Evolutionary conservation across 306 rosid genomes (phyloP).

Genomic region (Biancaea sappan): DNA sequence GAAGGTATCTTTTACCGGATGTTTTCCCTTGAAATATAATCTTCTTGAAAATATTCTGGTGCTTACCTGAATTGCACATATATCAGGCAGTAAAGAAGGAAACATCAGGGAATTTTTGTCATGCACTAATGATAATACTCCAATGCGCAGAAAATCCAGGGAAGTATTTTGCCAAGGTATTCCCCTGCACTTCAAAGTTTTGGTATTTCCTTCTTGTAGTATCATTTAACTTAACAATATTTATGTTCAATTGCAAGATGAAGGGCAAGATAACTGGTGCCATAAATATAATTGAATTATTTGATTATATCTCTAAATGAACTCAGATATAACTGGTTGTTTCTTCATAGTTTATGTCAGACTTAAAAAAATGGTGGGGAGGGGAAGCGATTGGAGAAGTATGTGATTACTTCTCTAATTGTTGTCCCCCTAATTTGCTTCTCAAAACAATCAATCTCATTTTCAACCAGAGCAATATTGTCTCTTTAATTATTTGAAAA

Average conservation of each 20-base stretch:
- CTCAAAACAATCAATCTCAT: too few relatives aligned
- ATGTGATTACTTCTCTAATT: too few relatives aligned
- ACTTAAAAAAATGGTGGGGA: background rate
- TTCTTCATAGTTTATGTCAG: background rate
- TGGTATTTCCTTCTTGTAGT: conserved; percentile 14
- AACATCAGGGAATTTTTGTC: conserved; percentile 65
- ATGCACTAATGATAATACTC: conserved; percentile 65
- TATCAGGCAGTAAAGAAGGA: conserved; percentile 69
- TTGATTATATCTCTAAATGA: too few relatives aligned
- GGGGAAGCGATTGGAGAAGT: background rate
- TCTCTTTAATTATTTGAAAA: background rate
- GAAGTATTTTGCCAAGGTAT: conserved; percentile 77
- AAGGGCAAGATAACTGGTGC: conserved; percentile 6
- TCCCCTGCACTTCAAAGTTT: conserved; percentile 21
- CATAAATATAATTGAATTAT: too few relatives aligned
- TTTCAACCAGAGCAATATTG: background rate
- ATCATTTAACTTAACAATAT: background rate
- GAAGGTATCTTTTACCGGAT: conserved; percentile 51
- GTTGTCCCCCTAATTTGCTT: background rate
- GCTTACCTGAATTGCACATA: conserved; percentile 30
- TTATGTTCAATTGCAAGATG: conserved; percentile 13
- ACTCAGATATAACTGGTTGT: too few relatives aligned
- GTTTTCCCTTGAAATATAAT: background rate
- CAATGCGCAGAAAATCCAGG: conserved; percentile 69
- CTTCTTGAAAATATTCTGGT: conserved; percentile 9